phyloP scores from a whole-genome alignment of 73 alveolate species.

The Tetrahymena borealis region DNA sequence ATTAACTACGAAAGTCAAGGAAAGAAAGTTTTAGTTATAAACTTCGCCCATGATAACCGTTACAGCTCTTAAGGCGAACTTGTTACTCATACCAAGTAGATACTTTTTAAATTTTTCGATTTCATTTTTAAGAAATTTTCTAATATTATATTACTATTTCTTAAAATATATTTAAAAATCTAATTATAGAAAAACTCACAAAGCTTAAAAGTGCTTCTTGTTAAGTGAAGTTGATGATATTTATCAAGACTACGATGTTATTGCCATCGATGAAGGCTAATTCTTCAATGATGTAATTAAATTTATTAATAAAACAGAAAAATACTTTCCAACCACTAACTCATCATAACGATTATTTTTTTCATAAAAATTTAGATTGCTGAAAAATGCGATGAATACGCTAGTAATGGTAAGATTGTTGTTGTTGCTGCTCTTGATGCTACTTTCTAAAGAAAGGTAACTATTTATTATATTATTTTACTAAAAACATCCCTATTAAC shows the following conservation, averaged over 20 bases:
- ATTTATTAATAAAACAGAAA: neutral
- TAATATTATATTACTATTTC: neutral
- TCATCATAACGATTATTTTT: neutral
- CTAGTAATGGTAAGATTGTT: slow-evolving; percentile 80
- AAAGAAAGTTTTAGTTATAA: slow-evolving; percentile 61
- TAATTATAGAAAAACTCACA: slow-evolving; percentile 9
- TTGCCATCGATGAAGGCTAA: slow-evolving; percentile 98
- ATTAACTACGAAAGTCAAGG: slow-evolving; percentile 57
- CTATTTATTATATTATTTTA: too few species aligned
- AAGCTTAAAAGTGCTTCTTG: slow-evolving; percentile 49
- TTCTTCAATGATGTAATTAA: slow-evolving; percentile 75
- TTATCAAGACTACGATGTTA: slow-evolving; percentile 74
- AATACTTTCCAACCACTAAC: neutral
- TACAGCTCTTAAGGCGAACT: slow-evolving; percentile 63
- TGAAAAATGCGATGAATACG: slow-evolving; percentile 73
- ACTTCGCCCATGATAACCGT: slow-evolving; percentile 66
- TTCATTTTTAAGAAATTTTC: neutral
- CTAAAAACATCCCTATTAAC: neutral
- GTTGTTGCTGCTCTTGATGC: slow-evolving; percentile 91
- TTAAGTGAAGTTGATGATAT: slow-evolving; percentile 54
- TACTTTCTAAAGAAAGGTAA: slow-evolving; percentile 72
- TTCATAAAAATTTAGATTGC: slow-evolving; percentile 43
- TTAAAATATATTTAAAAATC: neutral
- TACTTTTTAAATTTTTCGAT: neutral
- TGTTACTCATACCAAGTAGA: slow-evolving; percentile 73